phyloP scores from a whole-genome alignment of 208 protist species.

The Trypanosoma platydactyli region DNA sequence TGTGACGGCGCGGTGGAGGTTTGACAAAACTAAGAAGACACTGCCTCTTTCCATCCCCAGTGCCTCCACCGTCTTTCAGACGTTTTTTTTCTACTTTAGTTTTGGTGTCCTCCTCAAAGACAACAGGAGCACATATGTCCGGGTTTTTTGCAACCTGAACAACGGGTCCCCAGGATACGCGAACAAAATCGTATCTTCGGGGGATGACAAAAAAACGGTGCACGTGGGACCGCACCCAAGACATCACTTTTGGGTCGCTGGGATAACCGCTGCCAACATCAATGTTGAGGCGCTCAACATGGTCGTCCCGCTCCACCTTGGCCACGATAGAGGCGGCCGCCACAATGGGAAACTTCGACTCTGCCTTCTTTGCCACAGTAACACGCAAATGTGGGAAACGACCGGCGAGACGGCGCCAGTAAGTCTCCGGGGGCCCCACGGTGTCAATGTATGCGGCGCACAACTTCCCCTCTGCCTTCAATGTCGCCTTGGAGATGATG shows the following conservation, averaged over 20 bases:
- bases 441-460: constrained; percentile 93
- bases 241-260: constrained; percentile 69
- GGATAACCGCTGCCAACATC: constrained; percentile 83
- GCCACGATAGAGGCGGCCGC: constrained; percentile 93
- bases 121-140: constrained; percentile 50
- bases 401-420: constrained; percentile 64
- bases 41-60: constrained; percentile 36
- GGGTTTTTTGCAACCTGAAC: constrained; percentile 49
- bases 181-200: constrained; percentile 53
- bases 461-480: constrained; percentile 72
- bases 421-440: constrained; percentile 85
- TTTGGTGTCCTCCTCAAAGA: constrained; percentile 67
- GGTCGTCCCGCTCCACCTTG: constrained; percentile 81
- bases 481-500: constrained; percentile 75
- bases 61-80: background rate
- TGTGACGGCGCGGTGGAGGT: constrained; percentile 52
- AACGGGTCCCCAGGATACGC: constrained; percentile 80
- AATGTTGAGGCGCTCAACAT: constrained; percentile 44
- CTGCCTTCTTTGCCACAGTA: constrained; percentile 89
- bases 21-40: constrained; percentile 58
- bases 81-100: constrained; percentile 40
- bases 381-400: constrained; percentile 89
- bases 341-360: constrained; percentile 90
- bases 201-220: constrained; percentile 79
- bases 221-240: constrained; percentile 66